Percentiles rank a stretch among this genome's conserved stretches.
Conservation (phyloP, 306 rosid genomes). For the Senna siamea region DNA sequence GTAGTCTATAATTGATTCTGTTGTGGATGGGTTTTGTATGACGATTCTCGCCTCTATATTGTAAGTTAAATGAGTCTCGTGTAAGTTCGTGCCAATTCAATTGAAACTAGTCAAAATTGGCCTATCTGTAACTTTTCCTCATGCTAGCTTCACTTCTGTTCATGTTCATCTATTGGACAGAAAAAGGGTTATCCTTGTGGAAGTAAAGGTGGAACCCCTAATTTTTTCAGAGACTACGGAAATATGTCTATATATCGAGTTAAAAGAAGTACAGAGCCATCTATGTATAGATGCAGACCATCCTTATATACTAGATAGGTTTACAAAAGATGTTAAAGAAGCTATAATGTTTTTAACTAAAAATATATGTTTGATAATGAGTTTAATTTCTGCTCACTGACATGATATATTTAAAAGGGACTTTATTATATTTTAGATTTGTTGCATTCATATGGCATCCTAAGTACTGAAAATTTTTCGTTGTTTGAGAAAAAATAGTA, state of each 20-base stretch:
- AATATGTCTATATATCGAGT: neutral
- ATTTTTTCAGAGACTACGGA: neutral
- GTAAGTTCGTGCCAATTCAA: neutral
- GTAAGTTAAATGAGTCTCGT: neutral
- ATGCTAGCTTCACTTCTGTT: neutral
- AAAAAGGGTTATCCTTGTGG: neutral
- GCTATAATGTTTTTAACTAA: neutral
- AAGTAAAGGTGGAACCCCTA: neutral
- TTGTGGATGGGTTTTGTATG: neutral
- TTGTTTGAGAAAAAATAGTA: neutral
- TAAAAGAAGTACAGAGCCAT: neutral
- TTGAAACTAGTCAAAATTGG: slow-evolving; percentile 17
- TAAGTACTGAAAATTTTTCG: neutral
- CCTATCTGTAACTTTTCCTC: neutral
- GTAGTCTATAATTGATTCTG: neutral
- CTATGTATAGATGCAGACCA: neutral
- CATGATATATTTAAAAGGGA: neutral
- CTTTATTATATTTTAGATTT: neutral
- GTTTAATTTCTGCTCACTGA: neutral
- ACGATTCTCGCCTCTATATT: neutral
- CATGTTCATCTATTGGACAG: neutral
- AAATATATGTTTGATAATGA: neutral
- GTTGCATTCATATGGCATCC: neutral
- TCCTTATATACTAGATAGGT: neutral
- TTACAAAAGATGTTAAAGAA: neutral